Conservation (phyloP, 2,329 filamentous ascomycete genomes). For the Fusarium solani-melongenae region DNA sequence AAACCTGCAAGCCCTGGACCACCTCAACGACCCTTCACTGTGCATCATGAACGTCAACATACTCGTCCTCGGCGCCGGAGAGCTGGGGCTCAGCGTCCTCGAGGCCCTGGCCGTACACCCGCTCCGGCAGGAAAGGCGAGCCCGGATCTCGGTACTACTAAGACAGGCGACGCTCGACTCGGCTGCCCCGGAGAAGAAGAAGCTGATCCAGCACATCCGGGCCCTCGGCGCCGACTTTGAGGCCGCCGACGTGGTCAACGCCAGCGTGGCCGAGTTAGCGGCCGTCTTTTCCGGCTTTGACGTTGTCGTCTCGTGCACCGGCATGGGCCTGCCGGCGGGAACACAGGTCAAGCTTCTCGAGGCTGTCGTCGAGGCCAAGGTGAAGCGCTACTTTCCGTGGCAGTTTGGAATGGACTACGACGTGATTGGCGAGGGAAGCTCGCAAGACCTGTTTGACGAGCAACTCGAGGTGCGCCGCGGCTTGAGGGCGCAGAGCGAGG, state of each 20-base stretch:
- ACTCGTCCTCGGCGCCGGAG: constrained; percentile 74
- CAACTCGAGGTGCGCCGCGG: constrained; percentile 68
- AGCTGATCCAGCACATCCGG: constrained; percentile 48
- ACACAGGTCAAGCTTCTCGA: constrained; percentile 67
- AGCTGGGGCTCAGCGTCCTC: constrained; percentile 70
- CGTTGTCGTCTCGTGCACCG: constrained; percentile 69
- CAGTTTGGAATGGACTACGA: constrained; percentile 82
- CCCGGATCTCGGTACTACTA: constrained; percentile 62
- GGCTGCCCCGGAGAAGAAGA: constrained; percentile 50
- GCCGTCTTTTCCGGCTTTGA: constrained; percentile 58
- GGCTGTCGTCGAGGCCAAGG: constrained; percentile 63
- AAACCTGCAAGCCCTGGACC: constrained; percentile 40
- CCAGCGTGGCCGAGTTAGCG: constrained; percentile 52
- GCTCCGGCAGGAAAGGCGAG: constrained; percentile 46
- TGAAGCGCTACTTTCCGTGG: constrained; percentile 73
- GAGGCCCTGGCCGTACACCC: constrained; percentile 61
- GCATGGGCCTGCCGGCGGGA: constrained; percentile 66
- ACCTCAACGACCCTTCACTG: constrained; percentile 34
- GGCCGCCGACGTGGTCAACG: constrained; percentile 56
- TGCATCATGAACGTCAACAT: constrained; percentile 49
- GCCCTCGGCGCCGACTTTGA: constrained; percentile 54
- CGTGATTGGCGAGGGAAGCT: constrained; percentile 65
- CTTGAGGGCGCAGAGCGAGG: constrained; percentile 59
- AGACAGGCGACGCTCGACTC: constrained; percentile 59
- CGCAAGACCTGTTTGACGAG: constrained; percentile 76